Evolutionary conservation across 345 rosid genomes (phyloP).

Genomic region (Boechera stricta): DNA sequence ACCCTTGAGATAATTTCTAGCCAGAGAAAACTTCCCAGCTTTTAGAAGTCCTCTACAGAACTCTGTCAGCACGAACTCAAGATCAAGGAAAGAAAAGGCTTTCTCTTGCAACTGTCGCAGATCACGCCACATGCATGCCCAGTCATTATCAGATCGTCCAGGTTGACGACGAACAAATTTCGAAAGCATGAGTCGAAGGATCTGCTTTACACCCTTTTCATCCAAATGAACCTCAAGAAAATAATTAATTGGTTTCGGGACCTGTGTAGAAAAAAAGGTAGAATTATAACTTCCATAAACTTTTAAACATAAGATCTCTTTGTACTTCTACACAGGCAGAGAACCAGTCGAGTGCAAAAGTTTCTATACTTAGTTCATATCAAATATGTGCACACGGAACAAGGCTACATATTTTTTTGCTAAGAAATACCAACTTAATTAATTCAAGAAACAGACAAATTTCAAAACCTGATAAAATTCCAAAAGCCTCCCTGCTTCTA

Average conservation of each 20-base stretch:
- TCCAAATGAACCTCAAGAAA: conserved; percentile 79
- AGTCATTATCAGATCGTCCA: conserved; percentile 87
- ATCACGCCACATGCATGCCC: conserved; percentile 99
- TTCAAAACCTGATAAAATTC: conserved; percentile 78
- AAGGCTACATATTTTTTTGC: conserved; percentile 14
- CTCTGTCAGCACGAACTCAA: conserved; percentile 84
- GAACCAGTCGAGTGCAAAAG: conserved; percentile 2
- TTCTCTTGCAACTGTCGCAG: conserved; percentile 78
- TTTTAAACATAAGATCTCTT: conserved; percentile 9
- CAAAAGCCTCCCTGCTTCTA: conserved; percentile 92
- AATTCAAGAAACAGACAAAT: conserved; percentile 21
- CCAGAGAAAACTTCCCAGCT: conserved; percentile 98
- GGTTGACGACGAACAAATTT: conserved; percentile 89
- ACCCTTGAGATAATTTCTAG: conserved; percentile 91
- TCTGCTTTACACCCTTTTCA: conserved; percentile 90
- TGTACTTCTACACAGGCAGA: conserved; percentile 15
- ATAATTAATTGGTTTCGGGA: conserved; percentile 80
- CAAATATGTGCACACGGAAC: conserved; percentile 16
- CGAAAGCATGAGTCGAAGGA: conserved; percentile 90
- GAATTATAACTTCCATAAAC: conserved; percentile 21
- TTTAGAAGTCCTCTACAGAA: conserved; percentile 96
- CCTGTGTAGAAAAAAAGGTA: conserved; percentile 55
- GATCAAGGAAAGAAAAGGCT: conserved; percentile 90
- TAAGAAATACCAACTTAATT: conserved; percentile 30
- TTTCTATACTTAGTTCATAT: conserved; percentile 25